These are phyloP conservation scores for Penicillium psychrosexuale DNA, from an alignment of 2,329 filamentous ascomycete genomes.

Conservation along the genomic window DNA sequence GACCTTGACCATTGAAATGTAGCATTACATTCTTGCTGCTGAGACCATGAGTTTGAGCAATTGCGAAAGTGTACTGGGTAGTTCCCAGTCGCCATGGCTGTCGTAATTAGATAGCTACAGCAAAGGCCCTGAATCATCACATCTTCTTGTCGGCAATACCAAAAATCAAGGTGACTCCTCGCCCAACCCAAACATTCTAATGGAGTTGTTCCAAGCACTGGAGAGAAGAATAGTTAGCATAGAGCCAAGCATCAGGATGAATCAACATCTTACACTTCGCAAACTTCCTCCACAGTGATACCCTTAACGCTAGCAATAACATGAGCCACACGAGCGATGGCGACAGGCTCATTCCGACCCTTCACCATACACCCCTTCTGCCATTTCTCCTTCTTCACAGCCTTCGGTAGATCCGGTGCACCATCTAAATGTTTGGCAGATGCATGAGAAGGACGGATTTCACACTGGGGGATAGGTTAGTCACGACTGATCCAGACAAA, in stretches of 20 bases:
- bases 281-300: slow-evolving; percentile 74
- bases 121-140: no score
- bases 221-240: slow-evolving; percentile 22
- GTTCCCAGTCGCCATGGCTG: no score
- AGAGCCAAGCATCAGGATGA: background rate
- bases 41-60: no score
- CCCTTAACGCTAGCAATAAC: slow-evolving; percentile 85
- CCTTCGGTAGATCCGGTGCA: slow-evolving; percentile 69
- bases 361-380: slow-evolving; percentile 84
- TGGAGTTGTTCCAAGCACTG: slow-evolving; percentile 75
- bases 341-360: slow-evolving; percentile 88
- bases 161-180: slow-evolving; percentile 31
- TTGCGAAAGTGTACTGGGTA: no score
- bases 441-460: slow-evolving; percentile 85
- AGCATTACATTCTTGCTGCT: no score
- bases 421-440: slow-evolving; percentile 71
- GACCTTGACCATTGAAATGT: background rate
- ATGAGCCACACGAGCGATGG: slow-evolving; percentile 80
- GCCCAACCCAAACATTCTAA: slow-evolving; percentile 72
- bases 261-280: slow-evolving; percentile 61
- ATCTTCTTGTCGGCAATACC: no score
- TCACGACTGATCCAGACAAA: background rate
- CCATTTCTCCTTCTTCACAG: slow-evolving; percentile 97
- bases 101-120: no score
- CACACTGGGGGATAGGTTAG: slow-evolving; percentile 57